Conservation (phyloP, 108 stramenopile genomes). For the Stephanodiscus triporus region DNA sequence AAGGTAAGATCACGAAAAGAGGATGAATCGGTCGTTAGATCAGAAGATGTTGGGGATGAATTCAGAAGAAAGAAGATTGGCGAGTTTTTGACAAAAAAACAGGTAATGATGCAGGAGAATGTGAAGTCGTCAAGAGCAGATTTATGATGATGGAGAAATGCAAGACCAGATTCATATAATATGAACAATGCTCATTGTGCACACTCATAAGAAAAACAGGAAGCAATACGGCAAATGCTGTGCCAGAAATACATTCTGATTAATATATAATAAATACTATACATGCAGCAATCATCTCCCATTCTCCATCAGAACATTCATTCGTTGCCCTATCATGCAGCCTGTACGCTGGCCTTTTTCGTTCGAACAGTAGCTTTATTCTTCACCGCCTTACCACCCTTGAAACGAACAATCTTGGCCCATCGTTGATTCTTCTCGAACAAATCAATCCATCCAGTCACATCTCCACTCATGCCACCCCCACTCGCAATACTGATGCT, state of each 20-base stretch:
- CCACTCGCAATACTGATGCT: neutral
- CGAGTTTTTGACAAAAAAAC: conserved; percentile 29
- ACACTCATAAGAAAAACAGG: neutral
- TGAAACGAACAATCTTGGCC: conserved; percentile 54
- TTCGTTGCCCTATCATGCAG: neutral
- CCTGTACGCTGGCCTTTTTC: neutral
- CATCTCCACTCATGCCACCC: conserved; percentile 7
- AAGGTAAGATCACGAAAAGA: conserved; percentile 23
- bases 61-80: conserved; percentile 28
- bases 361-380: neutral
- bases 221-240: neutral
- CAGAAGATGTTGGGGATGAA: conserved; percentile 16
- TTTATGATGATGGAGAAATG: conserved; percentile 6
- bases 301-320: neutral
- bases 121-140: conserved; percentile 18
- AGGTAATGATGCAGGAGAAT: conserved; percentile 18
- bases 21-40: neutral
- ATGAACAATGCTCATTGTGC: neutral
- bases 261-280: neutral
- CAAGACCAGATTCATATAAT: neutral
- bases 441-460: conserved; percentile 40
- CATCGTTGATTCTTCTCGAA: conserved; percentile 44
- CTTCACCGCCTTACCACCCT: conserved; percentile 30
- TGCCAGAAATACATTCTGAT: too few relatives aligned
- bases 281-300: neutral